Percentiles rank a stretch among this genome's conserved stretches.
Evolutionary conservation across 805 yeast genomes (phyloP).

Genomic region (Alloascoidea africana): DNA sequence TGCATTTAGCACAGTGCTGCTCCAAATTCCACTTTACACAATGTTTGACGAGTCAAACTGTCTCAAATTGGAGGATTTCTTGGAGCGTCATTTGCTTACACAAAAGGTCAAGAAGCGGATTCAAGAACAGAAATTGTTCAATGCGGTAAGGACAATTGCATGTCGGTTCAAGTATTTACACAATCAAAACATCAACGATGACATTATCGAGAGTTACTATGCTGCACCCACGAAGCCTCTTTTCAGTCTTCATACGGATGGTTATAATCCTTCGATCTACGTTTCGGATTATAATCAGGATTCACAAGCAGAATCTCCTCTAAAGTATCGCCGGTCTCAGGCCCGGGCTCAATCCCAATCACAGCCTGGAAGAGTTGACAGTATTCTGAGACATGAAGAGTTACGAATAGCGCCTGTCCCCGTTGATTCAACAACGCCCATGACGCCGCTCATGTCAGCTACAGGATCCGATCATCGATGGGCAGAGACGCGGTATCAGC

Average conservation of each 20-base stretch:
- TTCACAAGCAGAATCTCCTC: background rate
- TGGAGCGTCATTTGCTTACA: background rate
- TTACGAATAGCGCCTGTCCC: too few species aligned
- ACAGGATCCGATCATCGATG: background rate
- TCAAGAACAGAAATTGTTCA: background rate
- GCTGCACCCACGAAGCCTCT: background rate
- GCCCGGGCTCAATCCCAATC: background rate
- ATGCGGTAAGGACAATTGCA: background rate
- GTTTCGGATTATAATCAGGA: background rate
- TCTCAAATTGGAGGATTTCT: slow-evolving; percentile 5
- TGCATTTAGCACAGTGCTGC: slow-evolving; percentile 44
- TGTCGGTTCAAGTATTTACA: background rate
- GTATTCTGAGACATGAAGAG: too few species aligned
- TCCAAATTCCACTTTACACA: slow-evolving; percentile 62
- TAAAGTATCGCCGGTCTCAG: background rate
- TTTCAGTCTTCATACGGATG: background rate
- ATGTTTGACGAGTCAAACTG: slow-evolving; percentile 67
- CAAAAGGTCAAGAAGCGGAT: background rate
- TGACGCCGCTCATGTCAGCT: background rate
- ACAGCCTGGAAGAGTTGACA: too few species aligned
- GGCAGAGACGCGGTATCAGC: background rate
- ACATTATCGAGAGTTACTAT: background rate
- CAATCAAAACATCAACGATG: background rate
- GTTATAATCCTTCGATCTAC: background rate
- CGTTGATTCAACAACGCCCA: background rate